These are phyloP conservation scores for Dioscorea cayenensis DNA, from an alignment of 116 monocot genomes.

Conservation along the genomic window DNA sequence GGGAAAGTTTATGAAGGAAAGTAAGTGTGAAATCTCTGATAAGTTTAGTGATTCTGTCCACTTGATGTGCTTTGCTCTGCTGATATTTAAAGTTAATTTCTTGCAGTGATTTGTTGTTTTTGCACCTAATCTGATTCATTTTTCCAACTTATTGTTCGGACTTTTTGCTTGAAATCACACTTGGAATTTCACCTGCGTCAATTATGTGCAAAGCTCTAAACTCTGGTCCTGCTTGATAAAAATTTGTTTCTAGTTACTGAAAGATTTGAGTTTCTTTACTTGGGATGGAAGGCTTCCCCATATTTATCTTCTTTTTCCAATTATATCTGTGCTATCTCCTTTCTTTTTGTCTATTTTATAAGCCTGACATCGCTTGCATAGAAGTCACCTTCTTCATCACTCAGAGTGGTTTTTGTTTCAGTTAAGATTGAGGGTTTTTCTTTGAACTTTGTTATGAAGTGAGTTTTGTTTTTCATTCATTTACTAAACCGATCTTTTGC, in stretches of 20 bases:
- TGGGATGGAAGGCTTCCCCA: too few relatives aligned
- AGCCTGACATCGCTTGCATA: neutral
- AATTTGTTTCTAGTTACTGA: too few relatives aligned
- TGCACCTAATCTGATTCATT: too few relatives aligned
- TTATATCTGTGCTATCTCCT: neutral
- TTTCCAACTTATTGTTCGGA: too few relatives aligned
- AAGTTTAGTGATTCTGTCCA: neutral
- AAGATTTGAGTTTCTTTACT: too few relatives aligned
- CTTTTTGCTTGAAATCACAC: too few relatives aligned
- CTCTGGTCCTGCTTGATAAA: too few relatives aligned
- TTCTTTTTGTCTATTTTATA: neutral
- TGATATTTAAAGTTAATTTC: neutral
- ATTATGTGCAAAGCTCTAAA: too few relatives aligned
- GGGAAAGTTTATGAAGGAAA: constrained; percentile 93
- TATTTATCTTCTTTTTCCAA: neutral
- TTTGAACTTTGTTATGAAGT: neutral
- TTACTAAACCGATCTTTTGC: constrained; percentile 3
- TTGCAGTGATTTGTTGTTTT: too few relatives aligned
- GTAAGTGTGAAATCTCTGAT: constrained; percentile 35
- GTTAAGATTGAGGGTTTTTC: neutral
- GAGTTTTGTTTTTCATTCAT: neutral
- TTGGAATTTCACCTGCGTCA: too few relatives aligned
- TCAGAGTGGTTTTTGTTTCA: neutral
- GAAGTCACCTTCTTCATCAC: neutral
- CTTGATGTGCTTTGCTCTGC: neutral